These are phyloP conservation scores for Aureobasidium mangrovei DNA, from an alignment of 2,329 filamentous ascomycete species.

Conservation along the genomic window DNA sequence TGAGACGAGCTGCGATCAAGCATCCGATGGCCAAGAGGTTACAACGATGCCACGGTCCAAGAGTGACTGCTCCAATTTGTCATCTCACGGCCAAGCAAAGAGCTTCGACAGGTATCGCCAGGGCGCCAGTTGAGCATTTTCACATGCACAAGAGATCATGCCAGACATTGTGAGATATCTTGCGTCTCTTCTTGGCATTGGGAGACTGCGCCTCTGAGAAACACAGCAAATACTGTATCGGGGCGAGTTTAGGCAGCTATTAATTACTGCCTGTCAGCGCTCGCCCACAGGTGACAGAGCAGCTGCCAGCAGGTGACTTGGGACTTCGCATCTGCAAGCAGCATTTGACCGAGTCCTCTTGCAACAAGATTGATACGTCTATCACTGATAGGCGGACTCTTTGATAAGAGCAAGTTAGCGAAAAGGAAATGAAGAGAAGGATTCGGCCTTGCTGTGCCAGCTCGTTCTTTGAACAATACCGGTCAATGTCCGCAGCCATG, in stretches of 20 bases:
- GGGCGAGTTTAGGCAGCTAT: not conserved
- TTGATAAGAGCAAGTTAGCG: too few relatives aligned
- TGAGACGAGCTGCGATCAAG: not conserved
- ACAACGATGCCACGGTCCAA: not conserved
- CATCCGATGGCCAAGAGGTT: not conserved
- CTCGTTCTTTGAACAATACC: too few relatives aligned
- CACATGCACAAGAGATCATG: not conserved
- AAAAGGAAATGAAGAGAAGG: too few relatives aligned
- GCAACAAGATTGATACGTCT: not conserved
- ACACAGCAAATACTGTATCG: not conserved
- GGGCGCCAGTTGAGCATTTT: not conserved
- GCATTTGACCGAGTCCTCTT: not conserved
- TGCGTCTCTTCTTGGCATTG: not conserved
- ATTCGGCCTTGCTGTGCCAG: too few relatives aligned
- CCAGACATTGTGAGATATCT: not conserved
- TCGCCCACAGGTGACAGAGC: not conserved
- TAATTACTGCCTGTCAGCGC: too few relatives aligned
- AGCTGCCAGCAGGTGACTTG: not conserved
- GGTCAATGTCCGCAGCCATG: too few relatives aligned
- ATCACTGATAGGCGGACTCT: not conserved
- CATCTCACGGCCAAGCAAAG: not conserved
- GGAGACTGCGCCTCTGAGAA: too few relatives aligned
- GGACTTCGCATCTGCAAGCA: not conserved
- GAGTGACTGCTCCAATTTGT: not conserved
- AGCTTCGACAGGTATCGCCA: not conserved